phyloP scores from a whole-genome alignment of 257 asterid genomes.

The Capsicum baccatum region DNA sequence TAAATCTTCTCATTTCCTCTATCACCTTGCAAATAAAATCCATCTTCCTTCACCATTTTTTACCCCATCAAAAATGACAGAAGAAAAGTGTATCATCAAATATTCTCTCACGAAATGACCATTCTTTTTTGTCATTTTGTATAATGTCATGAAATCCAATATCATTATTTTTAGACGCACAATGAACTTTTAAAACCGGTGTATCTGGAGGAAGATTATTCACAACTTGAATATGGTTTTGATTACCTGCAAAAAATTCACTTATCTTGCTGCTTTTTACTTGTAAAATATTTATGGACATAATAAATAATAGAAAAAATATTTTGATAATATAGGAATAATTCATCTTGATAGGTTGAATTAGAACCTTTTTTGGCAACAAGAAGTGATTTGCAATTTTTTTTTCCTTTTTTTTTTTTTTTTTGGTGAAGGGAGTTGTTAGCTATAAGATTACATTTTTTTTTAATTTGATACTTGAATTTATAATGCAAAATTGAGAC shows the following conservation, averaged over 20 bases:
- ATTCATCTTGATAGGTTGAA: neutral
- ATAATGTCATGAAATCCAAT: neutral
- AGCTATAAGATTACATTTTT: neutral
- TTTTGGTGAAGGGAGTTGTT: neutral
- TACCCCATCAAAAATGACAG: neutral
- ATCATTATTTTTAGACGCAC: neutral
- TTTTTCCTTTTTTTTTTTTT: too few species aligned
- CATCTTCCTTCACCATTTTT: neutral
- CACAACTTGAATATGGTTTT: neutral
- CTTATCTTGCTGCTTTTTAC: neutral
- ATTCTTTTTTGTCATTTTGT: neutral
- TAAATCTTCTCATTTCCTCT: neutral
- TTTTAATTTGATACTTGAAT: neutral
- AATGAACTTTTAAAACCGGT: neutral
- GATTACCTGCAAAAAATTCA: neutral
- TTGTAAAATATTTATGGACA: neutral
- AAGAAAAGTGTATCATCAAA: neutral
- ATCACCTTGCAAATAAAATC: neutral
- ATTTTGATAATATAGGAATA: neutral
- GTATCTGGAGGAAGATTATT: neutral
- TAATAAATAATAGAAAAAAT: neutral
- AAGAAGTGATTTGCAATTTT: too few species aligned
- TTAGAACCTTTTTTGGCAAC: too few species aligned
- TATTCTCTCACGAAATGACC: neutral
- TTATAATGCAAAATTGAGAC: neutral